Percentiles rank a stretch among this genome's conserved stretches.
Evolutionary conservation across 495 filamentous ascomycete genomes (phyloP).

Genomic region (Penicillium roqueforti): DNA sequence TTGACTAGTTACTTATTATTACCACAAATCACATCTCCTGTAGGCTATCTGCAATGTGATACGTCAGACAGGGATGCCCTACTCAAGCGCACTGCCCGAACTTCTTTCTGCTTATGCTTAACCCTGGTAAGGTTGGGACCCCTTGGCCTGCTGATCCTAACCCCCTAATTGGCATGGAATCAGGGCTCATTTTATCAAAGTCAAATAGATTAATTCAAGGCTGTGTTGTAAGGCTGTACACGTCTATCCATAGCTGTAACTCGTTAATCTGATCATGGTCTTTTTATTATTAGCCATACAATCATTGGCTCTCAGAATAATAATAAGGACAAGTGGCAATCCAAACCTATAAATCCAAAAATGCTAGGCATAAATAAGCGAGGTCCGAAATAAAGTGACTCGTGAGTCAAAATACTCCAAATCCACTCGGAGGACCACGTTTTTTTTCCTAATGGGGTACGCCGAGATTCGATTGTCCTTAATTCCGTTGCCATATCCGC

Average conservation of each 20-base stretch:
- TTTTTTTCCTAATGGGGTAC: conserved; percentile 19
- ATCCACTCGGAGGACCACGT: conserved; percentile 20
- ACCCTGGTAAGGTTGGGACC: conserved; percentile 44
- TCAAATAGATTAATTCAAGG: conserved; percentile 21
- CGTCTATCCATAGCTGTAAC: no score
- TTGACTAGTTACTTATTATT: not conserved
- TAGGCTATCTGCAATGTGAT: conserved; percentile 19
- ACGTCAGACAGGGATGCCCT: conserved; percentile 21
- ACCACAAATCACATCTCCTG: conserved; percentile 3
- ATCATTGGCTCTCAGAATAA: not conserved
- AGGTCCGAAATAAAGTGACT: conserved; percentile 16
- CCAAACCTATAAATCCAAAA: not conserved
- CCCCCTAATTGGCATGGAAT: conserved; percentile 19
- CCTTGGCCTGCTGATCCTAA: conserved; percentile 28
- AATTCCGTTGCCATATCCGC: not conserved
- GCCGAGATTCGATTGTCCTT: conserved; percentile 2
- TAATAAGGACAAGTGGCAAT: not conserved
- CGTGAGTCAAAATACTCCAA: not conserved
- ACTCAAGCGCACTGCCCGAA: conserved; percentile 23
- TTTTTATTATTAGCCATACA: not conserved
- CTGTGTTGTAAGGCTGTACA: conserved; percentile 17
- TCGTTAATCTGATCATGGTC: not conserved
- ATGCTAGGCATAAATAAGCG: conserved; percentile 17
- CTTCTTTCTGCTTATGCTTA: conserved; percentile 41
- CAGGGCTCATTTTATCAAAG: conserved; percentile 16